These are phyloP conservation scores for Phyllosticta capitalensis DNA, from an alignment of 2,329 filamentous ascomycete genomes.

Conservation along the genomic window DNA sequence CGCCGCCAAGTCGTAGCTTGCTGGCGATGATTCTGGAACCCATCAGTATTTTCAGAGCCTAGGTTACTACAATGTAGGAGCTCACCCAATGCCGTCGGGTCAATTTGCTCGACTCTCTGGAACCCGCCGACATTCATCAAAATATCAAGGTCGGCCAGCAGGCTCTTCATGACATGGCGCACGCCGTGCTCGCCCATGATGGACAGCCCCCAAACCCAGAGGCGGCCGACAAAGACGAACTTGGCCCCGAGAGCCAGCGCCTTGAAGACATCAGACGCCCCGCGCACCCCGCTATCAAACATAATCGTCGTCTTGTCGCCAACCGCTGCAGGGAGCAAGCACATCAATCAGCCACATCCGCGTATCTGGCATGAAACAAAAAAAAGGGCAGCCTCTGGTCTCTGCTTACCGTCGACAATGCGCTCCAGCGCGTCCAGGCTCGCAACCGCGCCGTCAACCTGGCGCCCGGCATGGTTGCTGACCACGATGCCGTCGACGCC, in stretches of 20 bases:
- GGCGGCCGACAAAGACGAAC: constrained; percentile 52
- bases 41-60: not conserved
- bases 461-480: constrained; percentile 61
- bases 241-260: constrained; percentile 52
- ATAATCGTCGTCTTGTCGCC: constrained; percentile 45
- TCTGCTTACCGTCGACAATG: constrained; percentile 40
- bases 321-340: constrained; percentile 30
- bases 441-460: constrained; percentile 52
- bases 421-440: constrained; percentile 52
- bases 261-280: constrained; percentile 50
- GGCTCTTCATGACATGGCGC: constrained; percentile 50
- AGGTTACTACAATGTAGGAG: not conserved
- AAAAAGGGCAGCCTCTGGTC: not conserved
- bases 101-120: constrained; percentile 44
- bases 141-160: constrained; percentile 54
- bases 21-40: constrained; percentile 16
- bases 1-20: constrained; percentile 18
- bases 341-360: constrained; percentile 2
- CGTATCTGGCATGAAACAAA: not conserved
- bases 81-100: constrained; percentile 25
- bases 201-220: constrained; percentile 51
- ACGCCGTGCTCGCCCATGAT: constrained; percentile 54
- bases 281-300: constrained; percentile 51
- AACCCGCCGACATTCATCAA: constrained; percentile 51
- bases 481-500: constrained; percentile 60